A percentile compares a stretch with the other conserved stretches of the same genome.
Evolutionary conservation across 768 basidiomycete species (phyloP).

Genomic region (Lactarius akahatsu): DNA sequence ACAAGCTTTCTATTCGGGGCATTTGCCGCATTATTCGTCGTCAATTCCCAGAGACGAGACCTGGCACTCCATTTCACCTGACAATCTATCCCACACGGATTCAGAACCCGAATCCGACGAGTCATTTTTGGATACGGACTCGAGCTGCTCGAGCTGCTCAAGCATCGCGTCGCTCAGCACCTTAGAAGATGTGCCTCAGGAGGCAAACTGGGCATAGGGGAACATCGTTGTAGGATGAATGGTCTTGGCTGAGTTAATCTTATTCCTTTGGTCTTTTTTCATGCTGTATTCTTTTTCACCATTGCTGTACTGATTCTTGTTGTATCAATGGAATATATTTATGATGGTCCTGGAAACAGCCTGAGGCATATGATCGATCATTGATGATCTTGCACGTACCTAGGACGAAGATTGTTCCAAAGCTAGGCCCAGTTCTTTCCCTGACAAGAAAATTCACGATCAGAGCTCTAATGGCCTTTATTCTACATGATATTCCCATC

Average conservation of each 20-base stretch:
- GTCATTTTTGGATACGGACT: conserved; percentile 16
- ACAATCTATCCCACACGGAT: conserved; percentile 9
- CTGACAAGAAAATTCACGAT: too few species aligned
- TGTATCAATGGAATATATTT: conserved; percentile 26
- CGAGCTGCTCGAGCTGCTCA: conserved; percentile 29
- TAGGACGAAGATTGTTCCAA: too few species aligned
- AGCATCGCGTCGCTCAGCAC: conserved; percentile 30
- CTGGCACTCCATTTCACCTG: conserved; percentile 29
- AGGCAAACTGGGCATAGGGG: conserved; percentile 3
- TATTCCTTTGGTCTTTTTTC: conserved; percentile 11
- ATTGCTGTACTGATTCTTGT: neutral
- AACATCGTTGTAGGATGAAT: conserved; percentile 1
- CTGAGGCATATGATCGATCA: too few species aligned
- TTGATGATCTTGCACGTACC: too few species aligned
- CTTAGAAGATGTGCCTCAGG: conserved; percentile 17
- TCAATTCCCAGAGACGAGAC: conserved; percentile 31
- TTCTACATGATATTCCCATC: too few species aligned
- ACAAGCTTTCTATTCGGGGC: conserved; percentile 63
- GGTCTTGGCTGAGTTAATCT: conserved; percentile 10
- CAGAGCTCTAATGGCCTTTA: too few species aligned
- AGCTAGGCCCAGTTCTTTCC: too few species aligned
- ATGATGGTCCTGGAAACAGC: neutral
- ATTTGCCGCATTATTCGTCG: conserved; percentile 46
- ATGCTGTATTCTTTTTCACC: conserved; percentile 14
- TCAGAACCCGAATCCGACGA: conserved; percentile 20